These are phyloP conservation scores for Picochlorum costavermella DNA, from an alignment of 139 green algal species.

Conservation along the genomic window DNA sequence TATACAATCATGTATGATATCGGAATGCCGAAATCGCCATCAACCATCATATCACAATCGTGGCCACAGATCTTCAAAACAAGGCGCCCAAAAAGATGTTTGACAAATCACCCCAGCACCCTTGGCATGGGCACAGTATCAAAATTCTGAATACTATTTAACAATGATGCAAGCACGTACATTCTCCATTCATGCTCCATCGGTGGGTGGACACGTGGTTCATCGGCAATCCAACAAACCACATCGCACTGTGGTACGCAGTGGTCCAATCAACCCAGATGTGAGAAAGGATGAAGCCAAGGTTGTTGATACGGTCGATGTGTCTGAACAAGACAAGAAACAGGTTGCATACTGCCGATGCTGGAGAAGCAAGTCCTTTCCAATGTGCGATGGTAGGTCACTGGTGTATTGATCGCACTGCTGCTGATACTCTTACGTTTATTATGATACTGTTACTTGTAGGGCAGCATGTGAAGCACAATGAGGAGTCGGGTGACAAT, in stretches of 20 bases:
- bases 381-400: conserved; percentile 1
- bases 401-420: background rate
- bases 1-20: too few species aligned
- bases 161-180: too few species aligned
- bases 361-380: conserved; percentile 6
- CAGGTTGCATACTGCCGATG: conserved; percentile 7
- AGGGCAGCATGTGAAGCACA: conserved; percentile 1
- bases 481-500: conserved; percentile 5
- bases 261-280: conserved; percentile 2
- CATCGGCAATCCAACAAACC: too few species aligned
- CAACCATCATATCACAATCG: too few species aligned
- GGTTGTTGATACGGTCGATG: background rate
- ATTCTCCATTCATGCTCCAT: too few species aligned
- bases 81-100: too few species aligned
- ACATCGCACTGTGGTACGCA: background rate
- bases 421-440: background rate
- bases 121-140: too few species aligned
- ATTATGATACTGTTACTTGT: too few species aligned
- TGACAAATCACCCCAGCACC: too few species aligned
- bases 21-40: too few species aligned
- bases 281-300: conserved; percentile 5
- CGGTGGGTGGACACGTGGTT: background rate
- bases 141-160: too few species aligned
- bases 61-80: too few species aligned
- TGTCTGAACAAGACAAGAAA: background rate